A percentile compares a stretch with the other conserved stretches of the same genome.
Conservation (phyloP, 2,329 filamentous ascomycete genomes). For the Cercospora brassicicola region DNA sequence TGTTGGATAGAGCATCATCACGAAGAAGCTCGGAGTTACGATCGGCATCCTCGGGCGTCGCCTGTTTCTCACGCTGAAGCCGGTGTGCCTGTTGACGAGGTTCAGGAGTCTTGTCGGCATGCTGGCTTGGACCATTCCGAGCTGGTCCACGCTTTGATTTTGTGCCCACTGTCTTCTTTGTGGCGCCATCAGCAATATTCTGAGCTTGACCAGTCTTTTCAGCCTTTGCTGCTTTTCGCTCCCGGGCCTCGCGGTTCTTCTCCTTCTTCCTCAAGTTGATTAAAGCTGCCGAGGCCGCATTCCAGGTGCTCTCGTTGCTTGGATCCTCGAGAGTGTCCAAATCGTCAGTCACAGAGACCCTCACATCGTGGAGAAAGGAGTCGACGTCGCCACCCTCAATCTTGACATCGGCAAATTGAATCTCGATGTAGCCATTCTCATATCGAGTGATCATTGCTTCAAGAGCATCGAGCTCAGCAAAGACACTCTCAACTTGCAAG, state of each 20-base stretch:
- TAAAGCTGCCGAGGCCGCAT: neutral
- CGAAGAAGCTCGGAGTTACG: neutral
- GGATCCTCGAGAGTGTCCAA: neutral
- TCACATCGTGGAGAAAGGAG: neutral
- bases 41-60: neutral
- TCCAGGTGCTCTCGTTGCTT: neutral
- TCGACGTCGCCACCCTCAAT: neutral
- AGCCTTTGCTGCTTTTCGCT: neutral
- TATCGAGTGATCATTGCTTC: neutral
- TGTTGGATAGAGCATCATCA: neutral
- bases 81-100: neutral
- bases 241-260: neutral
- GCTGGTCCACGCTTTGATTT: neutral
- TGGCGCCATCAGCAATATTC: neutral
- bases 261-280: neutral
- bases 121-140: neutral
- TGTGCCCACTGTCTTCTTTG: neutral
- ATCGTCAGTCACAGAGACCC: neutral
- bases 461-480: neutral
- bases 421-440: neutral
- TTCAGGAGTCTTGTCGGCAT: neutral
- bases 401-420: neutral
- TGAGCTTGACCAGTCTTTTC: neutral
- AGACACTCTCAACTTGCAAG: neutral
- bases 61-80: neutral